Evolutionary conservation across 495 filamentous ascomycete species (phyloP).

Genomic region (Chaetomium cochliodes): DNA sequence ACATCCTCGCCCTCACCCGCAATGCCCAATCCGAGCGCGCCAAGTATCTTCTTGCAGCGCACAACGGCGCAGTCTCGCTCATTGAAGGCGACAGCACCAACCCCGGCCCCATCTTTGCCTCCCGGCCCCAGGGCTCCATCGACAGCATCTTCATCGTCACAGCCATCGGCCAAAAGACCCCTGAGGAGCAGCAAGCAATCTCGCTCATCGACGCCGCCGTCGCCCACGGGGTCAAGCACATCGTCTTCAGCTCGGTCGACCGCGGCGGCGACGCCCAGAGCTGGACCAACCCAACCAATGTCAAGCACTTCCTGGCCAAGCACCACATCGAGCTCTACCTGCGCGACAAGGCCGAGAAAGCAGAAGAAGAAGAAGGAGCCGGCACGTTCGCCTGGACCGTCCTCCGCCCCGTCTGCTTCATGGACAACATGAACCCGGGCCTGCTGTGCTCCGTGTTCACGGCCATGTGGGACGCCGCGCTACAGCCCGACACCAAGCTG

Average conservation of each 20-base stretch:
- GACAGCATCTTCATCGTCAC: slow-evolving; percentile 53
- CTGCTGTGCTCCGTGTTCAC: slow-evolving; percentile 60
- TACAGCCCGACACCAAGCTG: slow-evolving; percentile 47
- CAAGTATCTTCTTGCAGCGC: slow-evolving; percentile 44
- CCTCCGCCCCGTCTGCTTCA: slow-evolving; percentile 61
- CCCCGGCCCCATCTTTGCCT: slow-evolving; percentile 52
- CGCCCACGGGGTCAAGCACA: slow-evolving; percentile 47
- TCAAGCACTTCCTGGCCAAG: slow-evolving; percentile 65
- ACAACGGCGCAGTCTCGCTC: slow-evolving; percentile 45
- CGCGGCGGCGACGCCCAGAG: slow-evolving; percentile 58
- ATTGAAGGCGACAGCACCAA: slow-evolving; percentile 58
- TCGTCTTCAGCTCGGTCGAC: slow-evolving; percentile 68
- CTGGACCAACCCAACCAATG: slow-evolving; percentile 54
- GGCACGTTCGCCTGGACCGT: slow-evolving; percentile 52
- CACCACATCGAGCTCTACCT: slow-evolving; percentile 64
- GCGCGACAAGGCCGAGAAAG: slow-evolving; percentile 38
- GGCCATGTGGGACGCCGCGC: slow-evolving; percentile 46
- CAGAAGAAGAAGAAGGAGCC: slow-evolving; percentile 33
- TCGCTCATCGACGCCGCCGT: slow-evolving; percentile 58
- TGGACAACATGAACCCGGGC: slow-evolving; percentile 57
- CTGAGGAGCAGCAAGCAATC: slow-evolving; percentile 62
- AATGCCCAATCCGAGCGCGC: slow-evolving; percentile 54
- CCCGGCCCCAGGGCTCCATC: slow-evolving; percentile 45
- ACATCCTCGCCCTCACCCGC: slow-evolving; percentile 70
- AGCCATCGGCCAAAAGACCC: slow-evolving; percentile 37